Conservation (phyloP, 2,329 filamentous ascomycete genomes). For the Beauveria sp. region DNA sequence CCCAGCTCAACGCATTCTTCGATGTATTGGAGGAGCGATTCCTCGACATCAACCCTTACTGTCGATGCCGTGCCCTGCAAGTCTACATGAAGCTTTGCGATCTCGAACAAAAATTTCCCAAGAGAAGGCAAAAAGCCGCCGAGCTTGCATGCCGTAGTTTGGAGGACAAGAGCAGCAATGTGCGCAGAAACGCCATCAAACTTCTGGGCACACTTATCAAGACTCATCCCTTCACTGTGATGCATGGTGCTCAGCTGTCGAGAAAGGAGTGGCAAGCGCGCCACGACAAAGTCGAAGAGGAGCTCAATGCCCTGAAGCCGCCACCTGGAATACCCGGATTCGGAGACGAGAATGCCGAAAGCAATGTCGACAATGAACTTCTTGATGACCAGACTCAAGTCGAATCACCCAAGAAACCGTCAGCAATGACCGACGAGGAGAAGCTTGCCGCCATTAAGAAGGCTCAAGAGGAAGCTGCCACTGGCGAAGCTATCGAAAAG, state of each 20-base stretch:
- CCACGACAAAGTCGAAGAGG: conserved; percentile 72
- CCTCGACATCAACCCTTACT: conserved; percentile 94
- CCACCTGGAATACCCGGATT: conserved; percentile 59
- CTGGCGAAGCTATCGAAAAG: conserved; percentile 79
- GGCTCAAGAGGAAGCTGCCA: conserved; percentile 79
- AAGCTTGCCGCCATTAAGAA: conserved; percentile 67
- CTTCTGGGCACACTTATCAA: conserved; percentile 80
- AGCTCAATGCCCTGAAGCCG: conserved; percentile 74
- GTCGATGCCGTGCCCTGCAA: conserved; percentile 82
- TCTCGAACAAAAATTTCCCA: conserved; percentile 92
- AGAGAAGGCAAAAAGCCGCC: conserved; percentile 78
- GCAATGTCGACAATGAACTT: conserved; percentile 66
- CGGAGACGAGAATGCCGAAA: conserved; percentile 57
- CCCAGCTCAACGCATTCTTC: conserved; percentile 93
- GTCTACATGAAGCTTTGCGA: conserved; percentile 90
- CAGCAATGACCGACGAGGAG: conserved; percentile 70
- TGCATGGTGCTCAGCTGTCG: conserved; percentile 82
- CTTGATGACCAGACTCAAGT: conserved; percentile 84
- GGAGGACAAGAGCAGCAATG: conserved; percentile 97
- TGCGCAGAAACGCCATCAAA: conserved; percentile 91
- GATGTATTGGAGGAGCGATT: conserved; percentile 95
- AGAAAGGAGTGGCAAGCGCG: conserved; percentile 79
- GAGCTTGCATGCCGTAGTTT: conserved; percentile 83
- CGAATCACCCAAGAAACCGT: conserved; percentile 59
- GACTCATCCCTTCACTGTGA: conserved; percentile 86